Evolutionary conservation across 2,329 filamentous ascomycete genomes (phyloP).

Genomic region (Colletotrichum costaricense): DNA sequence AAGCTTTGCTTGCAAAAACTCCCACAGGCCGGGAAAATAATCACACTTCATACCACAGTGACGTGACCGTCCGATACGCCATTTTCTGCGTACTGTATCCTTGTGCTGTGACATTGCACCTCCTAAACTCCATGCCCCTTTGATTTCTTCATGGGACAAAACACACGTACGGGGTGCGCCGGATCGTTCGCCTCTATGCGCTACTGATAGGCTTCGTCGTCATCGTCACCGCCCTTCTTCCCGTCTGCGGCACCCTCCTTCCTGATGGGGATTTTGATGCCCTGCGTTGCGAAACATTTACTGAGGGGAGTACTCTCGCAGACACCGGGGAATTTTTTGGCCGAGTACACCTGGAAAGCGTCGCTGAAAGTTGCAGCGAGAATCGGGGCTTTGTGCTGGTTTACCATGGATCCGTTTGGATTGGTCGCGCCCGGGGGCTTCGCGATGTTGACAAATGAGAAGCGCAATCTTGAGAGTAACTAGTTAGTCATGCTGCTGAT

Average conservation of each 20-base stretch:
- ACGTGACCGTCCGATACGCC: neutral
- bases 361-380: slow-evolving; percentile 89
- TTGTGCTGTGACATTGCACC: neutral
- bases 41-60: neutral
- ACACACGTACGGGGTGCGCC: neutral
- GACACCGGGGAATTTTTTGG: slow-evolving; percentile 98
- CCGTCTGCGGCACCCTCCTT: slow-evolving; percentile 73
- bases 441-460: slow-evolving; percentile 84
- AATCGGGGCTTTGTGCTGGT: slow-evolving; percentile 81
- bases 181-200: neutral
- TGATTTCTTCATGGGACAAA: neutral
- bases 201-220: slow-evolving; percentile 49
- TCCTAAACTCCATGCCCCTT: slow-evolving; percentile 5
- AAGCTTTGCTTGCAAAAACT: neutral
- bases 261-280: slow-evolving; percentile 95
- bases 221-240: slow-evolving; percentile 63
- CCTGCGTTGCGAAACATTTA: slow-evolving; percentile 92
- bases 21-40: neutral
- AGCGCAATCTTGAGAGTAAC: slow-evolving; percentile 61
- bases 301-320: slow-evolving; percentile 93
- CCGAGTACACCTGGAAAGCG: slow-evolving; percentile 91
- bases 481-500: neutral
- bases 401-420: slow-evolving; percentile 63
- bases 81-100: neutral
- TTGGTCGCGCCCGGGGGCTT: slow-evolving; percentile 40